phyloP scores from a whole-genome alignment of 176 grass and related monocot genomes.

The Carex scoparia region DNA sequence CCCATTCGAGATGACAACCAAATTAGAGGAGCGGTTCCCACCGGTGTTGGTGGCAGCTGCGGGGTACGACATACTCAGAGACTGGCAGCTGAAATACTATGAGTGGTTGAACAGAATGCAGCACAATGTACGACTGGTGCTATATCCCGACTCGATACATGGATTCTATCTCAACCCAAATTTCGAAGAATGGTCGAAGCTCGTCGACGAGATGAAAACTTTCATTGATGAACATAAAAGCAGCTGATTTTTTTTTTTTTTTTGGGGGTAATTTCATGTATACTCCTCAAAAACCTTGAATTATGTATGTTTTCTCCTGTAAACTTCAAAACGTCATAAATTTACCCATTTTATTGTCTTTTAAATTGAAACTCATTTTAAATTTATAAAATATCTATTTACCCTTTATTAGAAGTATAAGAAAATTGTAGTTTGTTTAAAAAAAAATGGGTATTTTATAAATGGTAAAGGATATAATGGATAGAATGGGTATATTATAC shows the following conservation, averaged over 20 bases:
- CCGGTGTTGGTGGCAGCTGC: conserved; percentile 27
- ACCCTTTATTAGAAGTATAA: too few species aligned
- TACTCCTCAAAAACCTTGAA: too few species aligned
- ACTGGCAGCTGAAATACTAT: conserved; percentile 41
- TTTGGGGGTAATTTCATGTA: too few species aligned
- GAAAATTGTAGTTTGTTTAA: too few species aligned
- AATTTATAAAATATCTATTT: too few species aligned
- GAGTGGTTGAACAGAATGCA: conserved; percentile 19
- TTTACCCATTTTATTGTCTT: too few species aligned
- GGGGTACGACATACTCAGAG: conserved; percentile 33
- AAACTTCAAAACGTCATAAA: too few species aligned
- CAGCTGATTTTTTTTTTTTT: background rate
- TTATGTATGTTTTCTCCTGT: too few species aligned
- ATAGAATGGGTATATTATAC: too few species aligned
- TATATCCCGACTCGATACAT: conserved; percentile 35
- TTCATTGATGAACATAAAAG: conserved; percentile 28
- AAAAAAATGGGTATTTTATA: too few species aligned
- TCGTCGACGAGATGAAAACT: conserved; percentile 35
- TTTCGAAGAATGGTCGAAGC: conserved; percentile 6
- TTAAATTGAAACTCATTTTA: too few species aligned
- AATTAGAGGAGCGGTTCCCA: conserved; percentile 28
- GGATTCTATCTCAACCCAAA: conserved; percentile 39
- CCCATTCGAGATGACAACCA: conserved; percentile 27
- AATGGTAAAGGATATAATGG: too few species aligned
- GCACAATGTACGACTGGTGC: conserved; percentile 9